Percentiles rank a stretch among this genome's conserved stretches.
phyloP scores from a whole-genome alignment of 2,329 filamentous ascomycete genomes.

The Sarocladium strictum region DNA sequence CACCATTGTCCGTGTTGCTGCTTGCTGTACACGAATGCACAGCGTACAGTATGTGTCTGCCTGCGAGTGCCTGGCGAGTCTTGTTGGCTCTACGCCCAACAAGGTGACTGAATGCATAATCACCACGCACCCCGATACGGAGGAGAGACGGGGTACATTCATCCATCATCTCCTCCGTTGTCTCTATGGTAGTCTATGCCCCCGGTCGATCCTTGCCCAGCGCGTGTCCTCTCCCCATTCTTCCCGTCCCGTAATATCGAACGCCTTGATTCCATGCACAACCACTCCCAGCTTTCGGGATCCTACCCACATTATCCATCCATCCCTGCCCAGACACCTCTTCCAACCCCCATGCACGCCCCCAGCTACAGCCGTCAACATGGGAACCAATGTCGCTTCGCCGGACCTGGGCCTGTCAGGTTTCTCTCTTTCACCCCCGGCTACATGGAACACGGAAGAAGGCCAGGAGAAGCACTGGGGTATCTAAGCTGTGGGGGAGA shows the following conservation, averaged over 20 bases:
- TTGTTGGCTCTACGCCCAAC: too few species aligned
- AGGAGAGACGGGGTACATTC: too few species aligned
- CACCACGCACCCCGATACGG: not conserved
- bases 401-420: slow-evolving; percentile 3
- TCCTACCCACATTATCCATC: not conserved
- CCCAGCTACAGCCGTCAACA: not conserved
- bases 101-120: not conserved
- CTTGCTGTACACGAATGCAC: too few species aligned
- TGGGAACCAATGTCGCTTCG: not conserved
- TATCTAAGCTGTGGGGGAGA: too few species aligned
- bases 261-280: not conserved
- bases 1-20: too few species aligned
- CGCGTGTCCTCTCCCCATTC: not conserved
- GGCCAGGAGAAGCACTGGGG: not conserved
- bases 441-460: slow-evolving; percentile 4
- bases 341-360: too few species aligned
- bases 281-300: not conserved
- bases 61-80: too few species aligned
- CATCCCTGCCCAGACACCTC: not conserved
- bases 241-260: not conserved
- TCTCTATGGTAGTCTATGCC: not conserved
- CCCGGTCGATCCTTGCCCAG: not conserved
- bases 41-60: too few species aligned
- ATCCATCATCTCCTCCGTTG: not conserved
- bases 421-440: not conserved